Evolutionary conservation across 768 basidiomycete genomes (phyloP).

Genomic region (Hygrophorus pudorinus): DNA sequence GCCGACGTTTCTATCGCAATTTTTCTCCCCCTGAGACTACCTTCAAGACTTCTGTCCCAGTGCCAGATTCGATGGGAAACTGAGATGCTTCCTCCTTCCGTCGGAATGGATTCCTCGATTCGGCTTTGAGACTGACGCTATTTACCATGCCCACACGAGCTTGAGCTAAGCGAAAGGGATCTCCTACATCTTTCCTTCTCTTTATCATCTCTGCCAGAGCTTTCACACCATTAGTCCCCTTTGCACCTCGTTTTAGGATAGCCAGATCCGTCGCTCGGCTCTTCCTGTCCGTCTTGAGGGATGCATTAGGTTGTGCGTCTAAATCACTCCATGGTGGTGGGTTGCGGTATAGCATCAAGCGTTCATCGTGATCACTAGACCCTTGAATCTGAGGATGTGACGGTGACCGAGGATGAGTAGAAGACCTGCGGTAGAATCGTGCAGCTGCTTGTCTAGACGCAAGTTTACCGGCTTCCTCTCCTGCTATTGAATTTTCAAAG

Average conservation of each 20-base stretch:
- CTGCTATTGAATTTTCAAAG: slow-evolving; percentile 6
- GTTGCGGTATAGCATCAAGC: slow-evolving; percentile 25
- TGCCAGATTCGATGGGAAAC: not conserved
- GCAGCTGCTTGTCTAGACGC: slow-evolving; percentile 3
- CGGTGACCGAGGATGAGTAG: not conserved
- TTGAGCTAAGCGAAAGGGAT: not conserved
- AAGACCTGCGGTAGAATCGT: slow-evolving; percentile 8
- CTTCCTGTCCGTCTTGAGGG: not conserved
- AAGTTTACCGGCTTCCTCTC: slow-evolving; percentile 7
- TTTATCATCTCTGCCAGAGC: not conserved
- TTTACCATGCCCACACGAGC: not conserved
- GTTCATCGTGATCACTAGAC: slow-evolving; percentile 11
- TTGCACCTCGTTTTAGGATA: not conserved
- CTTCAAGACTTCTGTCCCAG: not conserved
- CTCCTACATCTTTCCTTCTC: not conserved
- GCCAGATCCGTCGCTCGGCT: not conserved
- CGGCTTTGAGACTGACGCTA: not conserved
- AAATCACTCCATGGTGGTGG: slow-evolving; percentile 28
- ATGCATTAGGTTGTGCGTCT: slow-evolving; percentile 5
- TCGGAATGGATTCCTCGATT: not conserved
- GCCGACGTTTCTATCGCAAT: no score
- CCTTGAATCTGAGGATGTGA: not conserved
- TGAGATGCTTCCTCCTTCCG: no score
- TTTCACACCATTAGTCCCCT: not conserved
- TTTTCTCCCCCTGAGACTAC: no score